These are phyloP conservation scores for Trichoderma breve DNA, from an alignment of 2,329 filamentous ascomycete species.

Conservation along the genomic window DNA sequence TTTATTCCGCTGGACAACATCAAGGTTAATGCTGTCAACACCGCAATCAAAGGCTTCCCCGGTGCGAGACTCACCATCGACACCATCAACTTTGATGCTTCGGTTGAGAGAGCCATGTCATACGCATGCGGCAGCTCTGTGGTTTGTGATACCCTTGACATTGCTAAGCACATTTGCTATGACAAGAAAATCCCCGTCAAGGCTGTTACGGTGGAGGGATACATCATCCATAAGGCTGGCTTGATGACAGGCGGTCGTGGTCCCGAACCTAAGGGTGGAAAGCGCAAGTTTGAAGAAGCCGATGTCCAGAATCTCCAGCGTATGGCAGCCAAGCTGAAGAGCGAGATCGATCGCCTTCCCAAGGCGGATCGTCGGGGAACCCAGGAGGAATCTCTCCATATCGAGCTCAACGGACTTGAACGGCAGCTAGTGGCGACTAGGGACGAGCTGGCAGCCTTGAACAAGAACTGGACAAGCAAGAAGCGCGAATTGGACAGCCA, in stretches of 20 bases:
- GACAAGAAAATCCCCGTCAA: constrained; percentile 83
- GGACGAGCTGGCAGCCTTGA: constrained; percentile 73
- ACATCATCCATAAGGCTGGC: constrained; percentile 92
- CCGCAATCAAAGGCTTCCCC: constrained; percentile 83
- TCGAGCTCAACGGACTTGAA: constrained; percentile 76
- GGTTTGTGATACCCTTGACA: constrained; percentile 82
- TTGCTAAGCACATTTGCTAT: constrained; percentile 89
- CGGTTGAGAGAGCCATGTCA: constrained; percentile 85
- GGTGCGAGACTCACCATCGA: constrained; percentile 89
- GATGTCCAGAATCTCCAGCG: constrained; percentile 83
- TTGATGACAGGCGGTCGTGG: constrained; percentile 94
- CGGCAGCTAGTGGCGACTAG: constrained; percentile 69
- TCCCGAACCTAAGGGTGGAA: constrained; percentile 68
- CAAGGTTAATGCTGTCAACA: constrained; percentile 87
- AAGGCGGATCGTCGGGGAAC: constrained; percentile 71
- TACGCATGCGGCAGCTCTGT: constrained; percentile 95
- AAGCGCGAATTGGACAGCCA: constrained; percentile 75
- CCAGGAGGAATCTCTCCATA: constrained; percentile 78
- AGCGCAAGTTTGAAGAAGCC: constrained; percentile 83
- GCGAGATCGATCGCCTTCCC: constrained; percentile 77
- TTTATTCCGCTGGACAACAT: constrained; percentile 98
- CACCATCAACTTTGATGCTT: constrained; percentile 88
- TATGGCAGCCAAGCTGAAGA: constrained; percentile 70
- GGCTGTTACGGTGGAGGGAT: constrained; percentile 92
- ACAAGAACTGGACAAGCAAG: constrained; percentile 82